phyloP scores from a whole-genome alignment of 768 basidiomycete species.

The Trametes gibbosa region DNA sequence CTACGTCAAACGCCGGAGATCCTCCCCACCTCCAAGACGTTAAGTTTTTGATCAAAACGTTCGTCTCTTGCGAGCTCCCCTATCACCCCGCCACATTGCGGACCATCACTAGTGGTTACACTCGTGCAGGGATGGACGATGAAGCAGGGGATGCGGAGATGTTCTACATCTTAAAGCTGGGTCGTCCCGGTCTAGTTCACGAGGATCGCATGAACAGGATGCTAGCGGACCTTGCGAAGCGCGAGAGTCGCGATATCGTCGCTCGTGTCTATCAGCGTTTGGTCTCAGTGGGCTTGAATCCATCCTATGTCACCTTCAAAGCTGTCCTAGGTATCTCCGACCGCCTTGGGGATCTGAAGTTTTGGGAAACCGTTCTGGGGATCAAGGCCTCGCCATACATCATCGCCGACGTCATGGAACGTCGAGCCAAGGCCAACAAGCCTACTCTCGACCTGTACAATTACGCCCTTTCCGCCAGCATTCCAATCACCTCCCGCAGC shows the following conservation, averaged over 20 bases:
- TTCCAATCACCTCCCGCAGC: slow-evolving; percentile 48
- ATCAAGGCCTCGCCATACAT: slow-evolving; percentile 41
- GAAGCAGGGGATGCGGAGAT: slow-evolving; percentile 17
- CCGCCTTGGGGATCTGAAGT: slow-evolving; percentile 39
- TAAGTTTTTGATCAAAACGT: background rate
- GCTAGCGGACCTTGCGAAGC: background rate
- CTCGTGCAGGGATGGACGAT: background rate
- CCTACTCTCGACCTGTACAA: slow-evolving; percentile 52
- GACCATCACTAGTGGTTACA: slow-evolving; percentile 21
- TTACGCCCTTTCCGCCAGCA: slow-evolving; percentile 40
- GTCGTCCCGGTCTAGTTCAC: background rate
- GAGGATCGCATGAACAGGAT: background rate
- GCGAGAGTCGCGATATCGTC: background rate
- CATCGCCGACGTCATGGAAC: slow-evolving; percentile 55
- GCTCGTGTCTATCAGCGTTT: background rate
- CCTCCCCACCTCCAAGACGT: slow-evolving; percentile 10
- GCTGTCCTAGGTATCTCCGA: slow-evolving; percentile 44
- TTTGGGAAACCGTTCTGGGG: slow-evolving; percentile 40
- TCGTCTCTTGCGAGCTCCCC: slow-evolving; percentile 2
- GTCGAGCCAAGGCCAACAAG: slow-evolving; percentile 23
- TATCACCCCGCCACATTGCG: slow-evolving; percentile 17
- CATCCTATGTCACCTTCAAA: slow-evolving; percentile 33
- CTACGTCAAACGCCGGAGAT: background rate
- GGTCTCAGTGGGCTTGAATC: slow-evolving; percentile 30
- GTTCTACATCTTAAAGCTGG: slow-evolving; percentile 8